phyloP scores from a whole-genome alignment of 2,329 filamentous ascomycete genomes.

The Reticulascus tulasneorum region DNA sequence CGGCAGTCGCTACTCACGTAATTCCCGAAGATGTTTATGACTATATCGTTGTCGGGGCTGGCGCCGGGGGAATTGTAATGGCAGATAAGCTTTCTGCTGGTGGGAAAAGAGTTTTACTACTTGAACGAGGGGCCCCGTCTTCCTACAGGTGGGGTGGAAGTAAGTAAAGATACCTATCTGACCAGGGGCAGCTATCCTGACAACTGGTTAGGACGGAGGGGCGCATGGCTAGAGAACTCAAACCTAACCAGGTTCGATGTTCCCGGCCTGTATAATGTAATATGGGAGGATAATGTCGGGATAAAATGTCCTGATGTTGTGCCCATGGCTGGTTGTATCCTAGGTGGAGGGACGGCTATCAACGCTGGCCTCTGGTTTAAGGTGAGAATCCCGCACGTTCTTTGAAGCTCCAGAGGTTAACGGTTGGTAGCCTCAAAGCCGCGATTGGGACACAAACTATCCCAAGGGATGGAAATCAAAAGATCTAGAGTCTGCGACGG shows the following conservation, averaged over 20 bases:
- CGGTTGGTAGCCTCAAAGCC: constrained; percentile 21
- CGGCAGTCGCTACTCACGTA: neutral
- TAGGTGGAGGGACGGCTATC: constrained; percentile 28
- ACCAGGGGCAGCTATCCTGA: neutral
- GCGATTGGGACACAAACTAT: constrained; percentile 24
- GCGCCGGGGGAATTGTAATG: constrained; percentile 29
- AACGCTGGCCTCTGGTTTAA: constrained; percentile 16
- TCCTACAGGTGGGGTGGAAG: neutral
- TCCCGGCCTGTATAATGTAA: constrained; percentile 19
- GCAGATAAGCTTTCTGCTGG: constrained; percentile 30
- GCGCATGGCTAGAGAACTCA: constrained; percentile 12
- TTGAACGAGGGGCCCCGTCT: constrained; percentile 19
- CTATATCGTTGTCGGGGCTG: constrained; percentile 32
- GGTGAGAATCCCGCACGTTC: constrained; percentile 15
- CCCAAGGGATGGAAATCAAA: constrained; percentile 21
- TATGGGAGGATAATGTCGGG: constrained; percentile 11
- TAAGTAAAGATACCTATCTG: neutral
- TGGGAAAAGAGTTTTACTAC: constrained; percentile 28
- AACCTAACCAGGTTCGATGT: constrained; percentile 24
- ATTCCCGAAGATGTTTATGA: constrained; percentile 23
- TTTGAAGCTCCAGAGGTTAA: constrained; percentile 3
- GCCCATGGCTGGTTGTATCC: constrained; percentile 27
- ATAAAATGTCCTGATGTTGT: constrained; percentile 29
- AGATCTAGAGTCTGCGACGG: constrained; percentile 19
- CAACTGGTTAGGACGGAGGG: neutral